Percentiles rank a stretch among this genome's conserved stretches.
Conservation (phyloP, 2,329 filamentous ascomycete species). For the Talaromyces sp. region DNA sequence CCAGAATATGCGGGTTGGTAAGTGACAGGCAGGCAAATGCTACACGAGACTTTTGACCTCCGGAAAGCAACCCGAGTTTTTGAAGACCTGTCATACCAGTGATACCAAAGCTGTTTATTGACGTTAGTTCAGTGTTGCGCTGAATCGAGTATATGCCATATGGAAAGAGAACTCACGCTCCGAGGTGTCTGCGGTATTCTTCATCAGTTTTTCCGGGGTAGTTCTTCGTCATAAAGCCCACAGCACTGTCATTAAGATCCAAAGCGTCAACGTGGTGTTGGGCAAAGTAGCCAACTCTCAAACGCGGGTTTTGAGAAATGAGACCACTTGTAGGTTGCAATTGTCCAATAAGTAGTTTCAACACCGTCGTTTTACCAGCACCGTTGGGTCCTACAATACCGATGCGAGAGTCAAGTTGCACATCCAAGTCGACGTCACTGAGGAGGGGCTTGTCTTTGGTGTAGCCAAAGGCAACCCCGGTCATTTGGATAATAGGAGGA, state of each 20-base stretch:
- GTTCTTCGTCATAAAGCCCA: slow-evolving; percentile 90
- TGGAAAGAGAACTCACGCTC: slow-evolving; percentile 58
- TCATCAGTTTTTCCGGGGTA: slow-evolving; percentile 92
- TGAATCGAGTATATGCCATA: too few relatives aligned
- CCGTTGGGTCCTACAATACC: slow-evolving; percentile 99
- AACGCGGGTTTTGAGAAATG: slow-evolving; percentile 80
- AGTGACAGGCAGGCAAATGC: slow-evolving; percentile 95
- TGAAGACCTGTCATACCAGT: slow-evolving; percentile 95
- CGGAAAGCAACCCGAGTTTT: slow-evolving; percentile 89
- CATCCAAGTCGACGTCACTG: slow-evolving; percentile 83
- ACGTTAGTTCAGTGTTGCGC: background rate
- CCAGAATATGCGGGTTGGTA: slow-evolving; percentile 91
- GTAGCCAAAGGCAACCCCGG: slow-evolving; percentile 86
- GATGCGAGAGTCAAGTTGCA: slow-evolving; percentile 95
- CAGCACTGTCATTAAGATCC: slow-evolving; percentile 80
- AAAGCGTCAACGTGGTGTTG: slow-evolving; percentile 97
- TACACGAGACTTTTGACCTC: slow-evolving; percentile 97
- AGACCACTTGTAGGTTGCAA: slow-evolving; percentile 70
- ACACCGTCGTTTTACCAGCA: slow-evolving; percentile 95
- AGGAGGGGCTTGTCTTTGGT: slow-evolving; percentile 71
- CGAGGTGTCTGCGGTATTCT: slow-evolving; percentile 91
- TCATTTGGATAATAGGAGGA: slow-evolving; percentile 97
- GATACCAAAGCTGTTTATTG: slow-evolving; percentile 51
- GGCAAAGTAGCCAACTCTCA: slow-evolving; percentile 93
- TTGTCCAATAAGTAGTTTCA: slow-evolving; percentile 92